phyloP scores from a whole-genome alignment of 2,329 filamentous ascomycete genomes.

The Xylaria sp. region DNA sequence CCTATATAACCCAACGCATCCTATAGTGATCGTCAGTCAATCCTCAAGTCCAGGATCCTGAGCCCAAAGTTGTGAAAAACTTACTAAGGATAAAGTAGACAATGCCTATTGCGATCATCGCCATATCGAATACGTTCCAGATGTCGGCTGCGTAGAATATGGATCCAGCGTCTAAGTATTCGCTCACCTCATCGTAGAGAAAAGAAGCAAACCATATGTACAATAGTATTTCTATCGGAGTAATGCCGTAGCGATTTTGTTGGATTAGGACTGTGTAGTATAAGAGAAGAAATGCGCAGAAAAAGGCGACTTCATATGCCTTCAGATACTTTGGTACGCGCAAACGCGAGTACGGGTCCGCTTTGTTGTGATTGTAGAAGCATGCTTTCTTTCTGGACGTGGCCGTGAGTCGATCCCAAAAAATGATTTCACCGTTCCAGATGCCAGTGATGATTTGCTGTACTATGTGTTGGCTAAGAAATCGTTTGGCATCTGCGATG shows the following conservation, averaged over 20 bases:
- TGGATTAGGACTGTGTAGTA: slow-evolving; percentile 89
- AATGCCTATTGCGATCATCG: slow-evolving; percentile 75
- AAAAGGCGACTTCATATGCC: slow-evolving; percentile 74
- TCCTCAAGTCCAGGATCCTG: slow-evolving; percentile 2
- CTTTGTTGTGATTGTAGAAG: slow-evolving; percentile 64
- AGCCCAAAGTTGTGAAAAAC: slow-evolving; percentile 41
- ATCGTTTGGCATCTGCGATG: slow-evolving; percentile 73
- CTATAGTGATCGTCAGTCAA: slow-evolving; percentile 46
- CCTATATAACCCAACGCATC: slow-evolving; percentile 69
- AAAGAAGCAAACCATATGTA: slow-evolving; percentile 89
- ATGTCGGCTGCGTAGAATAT: slow-evolving; percentile 85
- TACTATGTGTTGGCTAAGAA: slow-evolving; percentile 72
- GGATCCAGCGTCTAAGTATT: slow-evolving; percentile 84
- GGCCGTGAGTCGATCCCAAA: slow-evolving; percentile 71
- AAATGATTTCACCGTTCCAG: slow-evolving; percentile 76
- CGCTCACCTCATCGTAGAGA: slow-evolving; percentile 84
- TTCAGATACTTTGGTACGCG: slow-evolving; percentile 76
- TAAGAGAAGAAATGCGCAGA: slow-evolving; percentile 71
- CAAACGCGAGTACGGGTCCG: slow-evolving; percentile 71
- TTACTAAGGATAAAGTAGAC: slow-evolving; percentile 74
- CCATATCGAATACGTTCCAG: slow-evolving; percentile 76
- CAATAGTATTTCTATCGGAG: slow-evolving; percentile 71
- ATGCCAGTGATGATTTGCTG: slow-evolving; percentile 74
- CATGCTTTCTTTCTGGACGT: slow-evolving; percentile 69
- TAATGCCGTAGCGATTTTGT: slow-evolving; percentile 69